A percentile compares a stretch with the other conserved stretches of the same genome.
Evolutionary conservation across 371 early-diverging fungal species (phyloP).

Genomic region (Mortierella sp.): DNA sequence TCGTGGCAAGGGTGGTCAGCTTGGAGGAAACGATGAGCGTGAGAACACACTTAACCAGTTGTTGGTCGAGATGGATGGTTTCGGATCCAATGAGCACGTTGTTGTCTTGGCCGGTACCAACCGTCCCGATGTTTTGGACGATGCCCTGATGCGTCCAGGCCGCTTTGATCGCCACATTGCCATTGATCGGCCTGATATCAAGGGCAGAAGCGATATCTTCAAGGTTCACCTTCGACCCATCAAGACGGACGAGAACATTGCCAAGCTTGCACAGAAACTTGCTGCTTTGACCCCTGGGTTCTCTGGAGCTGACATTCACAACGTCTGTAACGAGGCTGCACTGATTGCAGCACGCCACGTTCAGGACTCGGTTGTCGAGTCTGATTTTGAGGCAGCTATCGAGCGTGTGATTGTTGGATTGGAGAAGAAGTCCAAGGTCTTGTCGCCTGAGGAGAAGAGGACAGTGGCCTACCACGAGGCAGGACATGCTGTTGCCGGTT

Average conservation of each 20-base stretch:
- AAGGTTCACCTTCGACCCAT: slow-evolving; percentile 95
- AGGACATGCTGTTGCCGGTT: slow-evolving; percentile 98
- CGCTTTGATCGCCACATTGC: slow-evolving; percentile 98
- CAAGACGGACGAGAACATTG: slow-evolving; percentile 85
- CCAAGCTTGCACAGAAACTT: slow-evolving; percentile 80
- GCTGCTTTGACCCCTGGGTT: slow-evolving; percentile 98
- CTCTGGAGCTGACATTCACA: slow-evolving; percentile 97
- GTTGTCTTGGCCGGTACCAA: slow-evolving; percentile 97
- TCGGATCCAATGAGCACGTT: slow-evolving; percentile 90
- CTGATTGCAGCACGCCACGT: slow-evolving; percentile 94
- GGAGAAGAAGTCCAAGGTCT: slow-evolving; percentile 95
- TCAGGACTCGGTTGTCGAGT: slow-evolving; percentile 79
- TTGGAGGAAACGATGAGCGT: slow-evolving; percentile 98
- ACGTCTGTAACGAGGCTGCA: slow-evolving; percentile 99
- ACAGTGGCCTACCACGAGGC: slow-evolving; percentile 99
- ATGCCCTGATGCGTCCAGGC: slow-evolving; percentile 96
- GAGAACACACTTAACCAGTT: slow-evolving; percentile 98
- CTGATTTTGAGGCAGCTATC: slow-evolving; percentile 97
- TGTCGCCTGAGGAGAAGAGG: slow-evolving; percentile 98
- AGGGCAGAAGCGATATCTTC: slow-evolving; percentile 95
- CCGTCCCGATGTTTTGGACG: slow-evolving; percentile 91
- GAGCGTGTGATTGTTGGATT: slow-evolving; percentile 98
- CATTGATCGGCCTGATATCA: slow-evolving; percentile 96
- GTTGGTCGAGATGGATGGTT: slow-evolving; percentile 99
- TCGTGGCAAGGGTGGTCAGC: slow-evolving; percentile 90